These are phyloP conservation scores for Globisporangium alternatum DNA, from an alignment of 352 stramenopile species.

Conservation along the genomic window DNA sequence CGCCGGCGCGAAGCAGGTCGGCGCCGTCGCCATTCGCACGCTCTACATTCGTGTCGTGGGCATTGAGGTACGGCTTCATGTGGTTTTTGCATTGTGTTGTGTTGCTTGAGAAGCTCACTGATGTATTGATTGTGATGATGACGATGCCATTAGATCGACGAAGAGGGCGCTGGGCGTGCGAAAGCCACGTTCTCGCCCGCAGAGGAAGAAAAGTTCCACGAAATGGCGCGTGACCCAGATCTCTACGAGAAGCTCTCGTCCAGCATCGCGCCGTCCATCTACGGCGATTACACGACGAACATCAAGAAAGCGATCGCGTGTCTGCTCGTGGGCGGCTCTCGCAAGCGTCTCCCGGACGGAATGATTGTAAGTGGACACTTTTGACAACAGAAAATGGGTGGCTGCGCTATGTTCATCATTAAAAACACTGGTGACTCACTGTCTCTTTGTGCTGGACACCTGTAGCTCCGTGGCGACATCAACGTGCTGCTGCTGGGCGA, in stretches of 20 bases:
- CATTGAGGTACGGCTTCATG: slow-evolving; percentile 62
- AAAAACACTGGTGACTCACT: not conserved
- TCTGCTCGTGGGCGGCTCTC: slow-evolving; percentile 92
- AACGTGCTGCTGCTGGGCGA: slow-evolving; percentile 98
- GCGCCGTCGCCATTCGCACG: slow-evolving; percentile 87
- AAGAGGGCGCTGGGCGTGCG: slow-evolving; percentile 87
- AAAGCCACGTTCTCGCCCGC: slow-evolving; percentile 92
- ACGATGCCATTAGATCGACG: slow-evolving; percentile 61
- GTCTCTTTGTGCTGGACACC: not conserved
- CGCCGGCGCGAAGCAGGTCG: slow-evolving; percentile 62
- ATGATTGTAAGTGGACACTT: slow-evolving; percentile 74
- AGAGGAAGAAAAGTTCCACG: slow-evolving; percentile 97
- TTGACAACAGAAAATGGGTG: not conserved
- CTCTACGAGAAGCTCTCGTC: slow-evolving; percentile 92
- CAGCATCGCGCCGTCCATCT: slow-evolving; percentile 94
- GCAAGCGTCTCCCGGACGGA: slow-evolving; percentile 94
- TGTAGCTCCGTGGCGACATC: slow-evolving; percentile 94
- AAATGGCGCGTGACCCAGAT: slow-evolving; percentile 86
- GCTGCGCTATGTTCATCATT: not conserved
- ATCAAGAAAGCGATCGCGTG: slow-evolving; percentile 97
- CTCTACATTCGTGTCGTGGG: slow-evolving; percentile 96
- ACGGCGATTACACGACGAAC: slow-evolving; percentile 95
- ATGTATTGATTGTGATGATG: not conserved
- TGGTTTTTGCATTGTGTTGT: not conserved
- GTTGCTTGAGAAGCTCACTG: not conserved